Evolutionary conservation across 2,329 filamentous ascomycete genomes (phyloP).

Genomic region (Xylariaceae sp.): DNA sequence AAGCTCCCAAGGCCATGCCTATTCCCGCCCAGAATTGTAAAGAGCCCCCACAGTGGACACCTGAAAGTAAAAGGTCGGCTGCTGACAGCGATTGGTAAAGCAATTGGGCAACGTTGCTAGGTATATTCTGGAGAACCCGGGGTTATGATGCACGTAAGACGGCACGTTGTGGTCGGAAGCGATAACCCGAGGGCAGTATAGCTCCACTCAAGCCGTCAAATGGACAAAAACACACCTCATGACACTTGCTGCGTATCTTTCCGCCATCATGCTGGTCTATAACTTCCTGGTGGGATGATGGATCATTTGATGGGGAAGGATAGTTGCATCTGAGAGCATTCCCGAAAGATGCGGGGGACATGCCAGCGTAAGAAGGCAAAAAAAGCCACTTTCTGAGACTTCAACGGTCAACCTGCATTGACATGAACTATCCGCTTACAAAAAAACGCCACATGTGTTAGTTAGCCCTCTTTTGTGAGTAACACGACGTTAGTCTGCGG

Average conservation of each 20-base stretch:
- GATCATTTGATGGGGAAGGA: conserved; percentile 21
- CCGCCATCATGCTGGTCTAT: background rate
- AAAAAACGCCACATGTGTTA: too few species aligned
- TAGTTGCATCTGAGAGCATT: conserved; percentile 15
- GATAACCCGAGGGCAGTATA: conserved; percentile 3
- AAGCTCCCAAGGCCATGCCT: conserved; percentile 1
- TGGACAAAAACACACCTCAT: background rate
- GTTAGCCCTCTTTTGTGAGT: conserved; percentile 2
- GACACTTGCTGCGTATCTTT: conserved; percentile 3
- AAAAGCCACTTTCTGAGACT: too few species aligned
- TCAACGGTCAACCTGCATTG: too few species aligned
- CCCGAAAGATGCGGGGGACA: conserved; percentile 33
- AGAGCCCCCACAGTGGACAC: conserved; percentile 3
- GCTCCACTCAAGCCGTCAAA: conserved; percentile 5
- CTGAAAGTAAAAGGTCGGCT: background rate
- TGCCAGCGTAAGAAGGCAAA: conserved; percentile 49
- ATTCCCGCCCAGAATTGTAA: conserved; percentile 9
- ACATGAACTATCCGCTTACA: too few species aligned
- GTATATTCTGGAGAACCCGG: conserved; percentile 17
- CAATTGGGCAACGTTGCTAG: conserved; percentile 10
- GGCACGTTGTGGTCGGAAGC: conserved; percentile 8
- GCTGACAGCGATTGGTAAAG: background rate
- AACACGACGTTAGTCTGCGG: conserved; percentile 5
- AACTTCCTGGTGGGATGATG: background rate
- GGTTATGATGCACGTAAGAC: conserved; percentile 6